Base-by-base conservation (phyloP, 1,139 yeast genomes). In the Saccharomyces pastorianus region DNA sequence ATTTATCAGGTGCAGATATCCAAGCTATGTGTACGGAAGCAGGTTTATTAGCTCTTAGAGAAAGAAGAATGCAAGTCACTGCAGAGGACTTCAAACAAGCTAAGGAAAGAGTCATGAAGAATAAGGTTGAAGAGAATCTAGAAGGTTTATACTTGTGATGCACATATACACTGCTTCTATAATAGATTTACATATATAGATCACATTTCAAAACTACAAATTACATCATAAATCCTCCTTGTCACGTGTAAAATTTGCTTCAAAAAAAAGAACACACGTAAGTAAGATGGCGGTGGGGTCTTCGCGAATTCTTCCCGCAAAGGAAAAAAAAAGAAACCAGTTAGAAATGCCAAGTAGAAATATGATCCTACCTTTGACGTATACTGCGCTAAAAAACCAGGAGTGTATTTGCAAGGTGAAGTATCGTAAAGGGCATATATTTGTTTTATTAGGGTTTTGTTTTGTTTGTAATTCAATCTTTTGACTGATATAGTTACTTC, bases 21-120 rank as follows among this genome's bases (percentile, higher is more conserved):
- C 93, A 93, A 75, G 99, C 99, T 31, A 88, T 95, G 74, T 91
- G 98, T 72, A 91, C 99, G 1, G 98, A 93, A 71, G 98, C 98
- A 1, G 99, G 99, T 55, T 77, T 95, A 67, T 78, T 93, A 65
- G 99, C 99, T 5, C 79, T 95, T 68, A 83, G 99, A 74, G 99
- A 95, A 73, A 85, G 99, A 73, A 84, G 99, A 76, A 93, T 93
- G 98, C 95, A 89, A 76, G 99, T 95, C 46, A 88, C 91, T 51
- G 95, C 95, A 29, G 91, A 88, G 59, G 99, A 95, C 71, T 95
- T 95, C 77, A 84, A 87, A 69, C 83, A 85, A 63, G 99, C 98
- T 11, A 88, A 93, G 74, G 99, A 95, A 72, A 83, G 98, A 65
- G 97, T 95, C 53, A 80, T 95, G 82, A 95, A 93, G 81, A 95